Evolutionary conservation across 2,329 filamentous ascomycete genomes (phyloP), one percentile per base, ranked within the genome.

Genomic region (Dothidotthia symphoricarpi): DNA sequence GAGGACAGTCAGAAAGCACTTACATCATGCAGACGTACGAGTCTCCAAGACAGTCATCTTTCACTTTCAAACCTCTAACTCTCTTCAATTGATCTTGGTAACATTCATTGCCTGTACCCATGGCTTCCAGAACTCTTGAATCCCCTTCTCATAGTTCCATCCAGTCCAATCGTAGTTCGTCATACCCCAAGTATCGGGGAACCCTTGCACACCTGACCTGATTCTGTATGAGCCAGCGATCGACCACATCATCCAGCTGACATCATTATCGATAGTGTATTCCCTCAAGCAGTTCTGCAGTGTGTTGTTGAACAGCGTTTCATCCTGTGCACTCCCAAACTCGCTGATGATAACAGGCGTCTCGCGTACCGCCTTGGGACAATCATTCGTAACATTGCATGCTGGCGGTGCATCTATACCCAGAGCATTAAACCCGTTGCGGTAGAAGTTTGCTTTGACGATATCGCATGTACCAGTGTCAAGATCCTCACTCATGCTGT

Each of bases 241-340:
- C 32, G 64, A 60, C 73, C 74, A 76, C 61, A 74, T 69, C 45
- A 71, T 70, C 74, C 73, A 76, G 54, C 70, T 71, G 17, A 76
- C 61, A 16, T 62, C 49, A 43, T 76, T 60, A 49, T 67, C 63
- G 37, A 66, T 53, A 12, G 73, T 74, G 55, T 67, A 76, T 12
- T 69, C 66, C 22, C 61, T 59, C 36, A 76, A 53, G 47, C 73
- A 77, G 33, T 66, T 68, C 54, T 72, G 69, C 41, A 76, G 58
- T n/a, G 67, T 69, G 44, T 69, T 64, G 36, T 69, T 68, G 49
- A 74, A 66, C 16, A 75, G 46, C 2, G 63, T 63, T 15, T 41
- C 55, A 35, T 69, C 64, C 41, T 69, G 66, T 7, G 61, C 63
- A 15, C 47, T 55, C 6, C 66, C 66, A 28, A 69, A 69, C 33